Base-by-base conservation (phyloP, 2,329 filamentous ascomycete species). In the Aspergillus hiratsukae region DNA sequence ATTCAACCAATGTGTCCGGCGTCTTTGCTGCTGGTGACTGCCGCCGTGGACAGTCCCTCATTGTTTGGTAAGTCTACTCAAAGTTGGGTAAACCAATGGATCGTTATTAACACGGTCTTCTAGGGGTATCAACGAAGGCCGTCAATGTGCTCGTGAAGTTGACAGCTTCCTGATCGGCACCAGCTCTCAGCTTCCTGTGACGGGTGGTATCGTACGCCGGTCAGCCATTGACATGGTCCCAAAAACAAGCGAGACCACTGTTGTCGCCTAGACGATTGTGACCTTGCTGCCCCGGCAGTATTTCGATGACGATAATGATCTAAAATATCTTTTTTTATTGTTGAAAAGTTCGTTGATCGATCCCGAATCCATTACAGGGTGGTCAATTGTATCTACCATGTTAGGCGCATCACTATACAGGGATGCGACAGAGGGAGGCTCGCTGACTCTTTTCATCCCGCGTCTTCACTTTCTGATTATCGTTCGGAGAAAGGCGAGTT, bases 21-120 rank as follows among this genome's bases (percentile, higher is more conserved):
- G 87, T 97, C 52, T 97, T 96, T 74, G 91, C 93, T 59, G 93
- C 93, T 59, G 93, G 93, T 77, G 93, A 97, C 76, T 97, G 93
- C 76, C 89, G 92, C 59, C 88, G 93, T 70, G 93, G 93, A 55
- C 93, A 97, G 78, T 96, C 91, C 55, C 81, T 97, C 57, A 97
- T 97, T 76, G 92, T 97, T 64, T 97, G 92, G 91, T 89, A 82
- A 83, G 86, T 81, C 46, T 46, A 19, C 31, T 37, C 31, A 17
- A 6, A 14, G 31, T 14, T 37, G 14, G 31, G 31, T 37, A 37
- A 37, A 3, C 31, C 31, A 49, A 9, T 25, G 28, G 10, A 21
- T 21, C n/a, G 53, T 56, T 48, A 57, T 54, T 58, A 55, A 61
- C 25, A 51, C 31, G 19, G 17, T 29, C 51, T 52, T 40, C 27